Conservation (phyloP, 2,329 filamentous ascomycete genomes). For the Ophiostoma ulmi region DNA sequence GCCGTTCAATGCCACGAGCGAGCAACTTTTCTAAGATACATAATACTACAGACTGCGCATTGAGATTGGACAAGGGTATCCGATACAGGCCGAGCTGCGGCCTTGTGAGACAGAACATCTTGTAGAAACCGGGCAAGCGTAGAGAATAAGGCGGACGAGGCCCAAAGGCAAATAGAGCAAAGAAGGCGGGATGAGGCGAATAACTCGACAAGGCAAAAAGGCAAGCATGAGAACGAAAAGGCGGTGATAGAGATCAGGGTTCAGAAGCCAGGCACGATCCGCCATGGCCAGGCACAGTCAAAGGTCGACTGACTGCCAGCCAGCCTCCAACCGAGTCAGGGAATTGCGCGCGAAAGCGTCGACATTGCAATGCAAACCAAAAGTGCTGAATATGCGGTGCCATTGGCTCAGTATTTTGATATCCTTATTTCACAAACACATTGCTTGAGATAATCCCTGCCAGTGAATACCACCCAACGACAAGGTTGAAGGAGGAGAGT, state of each 20-base stretch:
- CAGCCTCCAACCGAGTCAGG: too few relatives aligned
- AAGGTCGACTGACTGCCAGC: too few relatives aligned
- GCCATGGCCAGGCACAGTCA: not conserved
- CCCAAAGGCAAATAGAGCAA: not conserved
- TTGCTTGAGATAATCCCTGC: not conserved
- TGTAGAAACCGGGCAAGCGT: not conserved
- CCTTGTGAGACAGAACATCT: not conserved
- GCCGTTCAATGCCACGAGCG: not conserved
- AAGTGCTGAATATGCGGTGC: not conserved
- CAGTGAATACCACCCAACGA: not conserved
- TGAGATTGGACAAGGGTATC: not conserved
- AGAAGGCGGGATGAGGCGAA: too few relatives aligned
- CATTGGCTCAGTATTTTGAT: not conserved
- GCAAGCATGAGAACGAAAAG: not conserved
- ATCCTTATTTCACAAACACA: not conserved
- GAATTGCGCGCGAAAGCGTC: too few relatives aligned
- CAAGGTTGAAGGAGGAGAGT: not conserved
- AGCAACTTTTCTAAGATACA: not conserved
- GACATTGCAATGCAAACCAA: not conserved
- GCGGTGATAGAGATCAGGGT: not conserved
- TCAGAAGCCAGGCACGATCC: constrained; percentile 2
- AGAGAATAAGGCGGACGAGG: too few relatives aligned
- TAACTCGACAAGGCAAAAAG: too few relatives aligned
- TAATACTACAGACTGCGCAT: not conserved
- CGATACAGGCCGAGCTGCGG: constrained; percentile 1